These are phyloP conservation scores for Pontederia paniculata DNA, from an alignment of 176 grass and related monocot genomes.

Conservation along the genomic window DNA sequence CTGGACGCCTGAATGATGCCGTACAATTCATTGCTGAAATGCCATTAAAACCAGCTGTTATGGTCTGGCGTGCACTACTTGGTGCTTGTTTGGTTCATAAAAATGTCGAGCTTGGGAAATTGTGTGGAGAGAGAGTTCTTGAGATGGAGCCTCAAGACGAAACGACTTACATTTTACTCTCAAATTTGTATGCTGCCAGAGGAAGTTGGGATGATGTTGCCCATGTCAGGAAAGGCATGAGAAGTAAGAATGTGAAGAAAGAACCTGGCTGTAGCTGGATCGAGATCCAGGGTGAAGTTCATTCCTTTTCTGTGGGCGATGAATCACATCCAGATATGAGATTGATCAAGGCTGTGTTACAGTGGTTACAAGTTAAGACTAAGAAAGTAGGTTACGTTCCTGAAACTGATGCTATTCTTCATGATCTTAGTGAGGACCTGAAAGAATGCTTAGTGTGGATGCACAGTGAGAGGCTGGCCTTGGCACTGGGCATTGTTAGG, in stretches of 20 bases:
- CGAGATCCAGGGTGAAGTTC: constrained; percentile 15
- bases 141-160: constrained; percentile 26
- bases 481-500: constrained; percentile 18
- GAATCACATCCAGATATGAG: constrained; percentile 16
- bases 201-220: constrained; percentile 22
- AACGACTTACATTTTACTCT: constrained; percentile 23
- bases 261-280: constrained; percentile 24
- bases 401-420: constrained; percentile 10
- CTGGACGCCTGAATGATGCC: constrained; percentile 18
- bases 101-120: constrained; percentile 17
- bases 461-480: constrained; percentile 19
- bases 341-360: constrained; percentile 14
- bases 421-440: constrained; percentile 16
- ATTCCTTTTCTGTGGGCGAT: constrained; percentile 22
- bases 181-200: constrained; percentile 20
- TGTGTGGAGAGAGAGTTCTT: constrained; percentile 16
- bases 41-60: constrained; percentile 17
- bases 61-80: constrained; percentile 29
- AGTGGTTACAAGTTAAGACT: constrained; percentile 16
- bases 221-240: constrained; percentile 21
- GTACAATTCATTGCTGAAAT: constrained; percentile 22
- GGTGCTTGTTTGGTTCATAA: constrained; percentile 26
- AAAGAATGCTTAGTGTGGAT: constrained; percentile 17
- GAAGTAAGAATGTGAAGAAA: constrained; percentile 20
- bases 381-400: constrained; percentile 20